Percentiles rank a stretch among this genome's conserved stretches.
Evolutionary conservation across 495 filamentous ascomycete species (phyloP).

Genomic region (Cercophora sp.): DNA sequence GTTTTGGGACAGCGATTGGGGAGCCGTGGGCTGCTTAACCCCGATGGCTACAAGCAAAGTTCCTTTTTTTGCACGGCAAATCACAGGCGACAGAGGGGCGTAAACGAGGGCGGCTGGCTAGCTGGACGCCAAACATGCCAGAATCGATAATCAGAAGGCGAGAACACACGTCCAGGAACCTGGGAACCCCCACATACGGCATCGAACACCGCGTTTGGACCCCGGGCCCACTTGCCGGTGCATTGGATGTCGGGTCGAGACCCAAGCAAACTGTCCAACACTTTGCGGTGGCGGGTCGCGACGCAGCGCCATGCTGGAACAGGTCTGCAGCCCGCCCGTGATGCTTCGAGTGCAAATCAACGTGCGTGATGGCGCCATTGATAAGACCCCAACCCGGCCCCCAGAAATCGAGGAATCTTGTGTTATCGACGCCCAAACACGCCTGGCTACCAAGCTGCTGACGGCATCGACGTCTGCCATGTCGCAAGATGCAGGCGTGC

Average conservation of each 20-base stretch:
- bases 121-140: neutral
- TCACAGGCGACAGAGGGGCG: neutral
- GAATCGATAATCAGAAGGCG: neutral
- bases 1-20: too few relatives aligned
- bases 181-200: neutral
- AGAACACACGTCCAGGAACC: neutral
- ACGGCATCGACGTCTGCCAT: conserved; percentile 1
- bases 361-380: conserved; percentile 18
- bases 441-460: neutral
- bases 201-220: neutral
- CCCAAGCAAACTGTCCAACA: neutral
- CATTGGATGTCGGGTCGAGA: too few relatives aligned
- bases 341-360: too few relatives aligned
- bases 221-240: neutral
- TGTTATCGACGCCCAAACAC: too few relatives aligned
- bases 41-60: neutral
- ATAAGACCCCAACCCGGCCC: conserved; percentile 2
- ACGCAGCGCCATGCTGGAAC: conserved; percentile 1
- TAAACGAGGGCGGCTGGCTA: neutral
- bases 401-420: too few relatives aligned
- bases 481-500: conserved; percentile 4
- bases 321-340: too few relatives aligned
- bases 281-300: neutral
- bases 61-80: neutral
- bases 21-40: too few relatives aligned